Evolutionary conservation across 2,329 filamentous ascomycete genomes (phyloP).

Genomic region (Cytospora schulzeri): DNA sequence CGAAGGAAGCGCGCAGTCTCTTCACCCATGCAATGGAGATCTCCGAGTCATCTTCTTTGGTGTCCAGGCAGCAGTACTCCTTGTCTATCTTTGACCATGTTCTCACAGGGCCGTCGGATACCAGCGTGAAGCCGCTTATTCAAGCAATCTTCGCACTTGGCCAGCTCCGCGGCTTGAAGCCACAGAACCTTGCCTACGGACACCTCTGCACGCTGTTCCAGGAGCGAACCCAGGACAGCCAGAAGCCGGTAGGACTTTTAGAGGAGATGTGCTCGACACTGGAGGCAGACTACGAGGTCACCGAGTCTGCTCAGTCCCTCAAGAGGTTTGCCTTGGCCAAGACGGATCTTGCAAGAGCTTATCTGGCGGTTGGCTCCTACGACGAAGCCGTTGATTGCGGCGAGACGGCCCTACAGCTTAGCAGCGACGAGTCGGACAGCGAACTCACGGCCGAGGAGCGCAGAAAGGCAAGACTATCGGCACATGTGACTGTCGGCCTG

Average conservation of each 20-base stretch:
- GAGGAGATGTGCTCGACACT: constrained; percentile 67
- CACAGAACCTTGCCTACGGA: constrained; percentile 69
- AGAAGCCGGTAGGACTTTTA: constrained; percentile 64
- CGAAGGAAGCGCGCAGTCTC: constrained; percentile 68
- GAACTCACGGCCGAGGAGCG: constrained; percentile 67
- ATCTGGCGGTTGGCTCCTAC: constrained; percentile 70
- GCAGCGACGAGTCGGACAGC: constrained; percentile 68
- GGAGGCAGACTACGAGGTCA: constrained; percentile 81
- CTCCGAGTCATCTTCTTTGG: constrained; percentile 71
- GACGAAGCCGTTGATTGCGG: constrained; percentile 75
- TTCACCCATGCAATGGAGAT: constrained; percentile 97
- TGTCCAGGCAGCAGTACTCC: constrained; percentile 78
- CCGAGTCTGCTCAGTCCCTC: constrained; percentile 74
- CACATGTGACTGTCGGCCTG: constrained; percentile 82
- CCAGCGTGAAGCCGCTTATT: constrained; percentile 66
- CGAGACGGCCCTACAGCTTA: constrained; percentile 77
- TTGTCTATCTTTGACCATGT: constrained; percentile 82
- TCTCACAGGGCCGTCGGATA: constrained; percentile 55
- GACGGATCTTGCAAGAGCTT: constrained; percentile 81
- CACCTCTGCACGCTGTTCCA: constrained; percentile 81
- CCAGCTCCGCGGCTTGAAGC: constrained; percentile 73
- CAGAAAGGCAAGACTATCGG: constrained; percentile 74
- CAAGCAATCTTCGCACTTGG: constrained; percentile 87
- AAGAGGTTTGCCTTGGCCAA: constrained; percentile 80
- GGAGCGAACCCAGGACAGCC: constrained; percentile 74